These are phyloP conservation scores for Cydonia oblonga DNA, from an alignment of 331 rosid genomes.

Conservation along the genomic window DNA sequence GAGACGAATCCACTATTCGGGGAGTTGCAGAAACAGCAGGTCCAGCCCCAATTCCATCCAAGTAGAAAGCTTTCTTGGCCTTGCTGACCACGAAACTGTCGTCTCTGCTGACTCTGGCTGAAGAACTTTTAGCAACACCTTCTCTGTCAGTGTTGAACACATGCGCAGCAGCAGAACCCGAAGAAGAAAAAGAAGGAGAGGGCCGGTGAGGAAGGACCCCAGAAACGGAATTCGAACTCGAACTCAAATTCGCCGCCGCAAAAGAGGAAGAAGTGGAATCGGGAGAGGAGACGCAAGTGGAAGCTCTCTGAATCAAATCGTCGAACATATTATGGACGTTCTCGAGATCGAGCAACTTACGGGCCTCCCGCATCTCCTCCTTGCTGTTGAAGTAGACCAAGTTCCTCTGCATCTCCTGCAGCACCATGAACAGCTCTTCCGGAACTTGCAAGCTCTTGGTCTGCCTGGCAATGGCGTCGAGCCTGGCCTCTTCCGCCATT, in stretches of 20 bases:
- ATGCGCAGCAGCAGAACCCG: slow-evolving; percentile 1
- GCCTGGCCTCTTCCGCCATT: slow-evolving; percentile 47
- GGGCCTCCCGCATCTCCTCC: slow-evolving; percentile 61
- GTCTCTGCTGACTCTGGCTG: slow-evolving; percentile 42
- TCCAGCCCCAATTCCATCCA: slow-evolving; percentile 38
- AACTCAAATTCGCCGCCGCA: neutral
- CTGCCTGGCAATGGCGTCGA: slow-evolving; percentile 44
- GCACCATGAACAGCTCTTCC: slow-evolving; percentile 57
- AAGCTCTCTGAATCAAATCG: slow-evolving; percentile 69
- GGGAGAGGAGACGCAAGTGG: slow-evolving; percentile 44
- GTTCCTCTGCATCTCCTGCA: slow-evolving; percentile 67
- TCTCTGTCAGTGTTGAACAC: slow-evolving; percentile 27
- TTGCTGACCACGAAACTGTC: slow-evolving; percentile 54
- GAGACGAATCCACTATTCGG: slow-evolving; percentile 50
- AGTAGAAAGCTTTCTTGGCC: slow-evolving; percentile 33
- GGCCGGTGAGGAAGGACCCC: slow-evolving; percentile 1
- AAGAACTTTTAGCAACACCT: slow-evolving; percentile 7
- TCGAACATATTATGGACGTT: slow-evolving; percentile 53
- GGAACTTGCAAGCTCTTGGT: slow-evolving; percentile 42
- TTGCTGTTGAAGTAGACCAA: slow-evolving; percentile 36
- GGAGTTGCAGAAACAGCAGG: slow-evolving; percentile 34
- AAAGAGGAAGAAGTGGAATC: slow-evolving; percentile 3
- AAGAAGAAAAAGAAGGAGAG: slow-evolving; percentile 3
- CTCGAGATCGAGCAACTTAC: slow-evolving; percentile 63
- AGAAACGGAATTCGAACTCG: slow-evolving; percentile 19